Conservation (phyloP, 164 flowering plant genomes). For the Magnolia kwangsiensis region DNA sequence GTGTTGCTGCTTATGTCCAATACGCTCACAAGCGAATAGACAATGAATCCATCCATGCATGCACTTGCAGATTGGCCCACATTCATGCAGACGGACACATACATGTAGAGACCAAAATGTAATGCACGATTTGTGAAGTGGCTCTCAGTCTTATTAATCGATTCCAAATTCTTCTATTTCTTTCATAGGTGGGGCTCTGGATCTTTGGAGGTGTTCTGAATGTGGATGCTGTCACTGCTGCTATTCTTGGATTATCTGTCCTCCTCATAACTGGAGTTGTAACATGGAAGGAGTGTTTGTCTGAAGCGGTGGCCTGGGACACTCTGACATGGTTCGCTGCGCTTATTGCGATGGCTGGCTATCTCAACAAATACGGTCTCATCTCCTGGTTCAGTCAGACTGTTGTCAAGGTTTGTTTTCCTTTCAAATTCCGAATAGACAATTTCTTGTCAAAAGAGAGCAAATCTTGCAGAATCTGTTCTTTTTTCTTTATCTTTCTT, state of each 20-base stretch:
- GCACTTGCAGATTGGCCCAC: too few species aligned
- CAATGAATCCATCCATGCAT: too few species aligned
- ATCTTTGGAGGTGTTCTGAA: slow-evolving; percentile 71
- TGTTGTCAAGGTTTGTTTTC: slow-evolving; percentile 71
- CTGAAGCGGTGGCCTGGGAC: slow-evolving; percentile 89
- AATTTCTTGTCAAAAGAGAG: too few species aligned
- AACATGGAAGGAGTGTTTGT: slow-evolving; percentile 94
- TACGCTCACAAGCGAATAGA: too few species aligned
- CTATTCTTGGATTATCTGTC: slow-evolving; percentile 85
- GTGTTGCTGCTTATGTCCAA: too few species aligned
- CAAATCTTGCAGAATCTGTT: background rate
- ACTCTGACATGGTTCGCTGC: slow-evolving; percentile 98
- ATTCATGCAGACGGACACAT: too few species aligned
- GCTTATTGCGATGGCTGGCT: slow-evolving; percentile 96
- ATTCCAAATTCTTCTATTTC: background rate
- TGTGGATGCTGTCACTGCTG: slow-evolving; percentile 92
- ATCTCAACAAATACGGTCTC: slow-evolving; percentile 91
- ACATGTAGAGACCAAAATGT: too few species aligned
- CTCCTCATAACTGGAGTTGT: slow-evolving; percentile 91
- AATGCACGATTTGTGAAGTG: background rate
- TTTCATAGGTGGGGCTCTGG: slow-evolving; percentile 96
- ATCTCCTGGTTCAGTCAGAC: slow-evolving; percentile 90
- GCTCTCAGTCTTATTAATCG: background rate
- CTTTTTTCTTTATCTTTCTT: background rate
- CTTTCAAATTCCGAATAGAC: background rate